Evolutionary conservation across 768 basidiomycete genomes (phyloP).

Genomic region (Panellus pusillus): DNA sequence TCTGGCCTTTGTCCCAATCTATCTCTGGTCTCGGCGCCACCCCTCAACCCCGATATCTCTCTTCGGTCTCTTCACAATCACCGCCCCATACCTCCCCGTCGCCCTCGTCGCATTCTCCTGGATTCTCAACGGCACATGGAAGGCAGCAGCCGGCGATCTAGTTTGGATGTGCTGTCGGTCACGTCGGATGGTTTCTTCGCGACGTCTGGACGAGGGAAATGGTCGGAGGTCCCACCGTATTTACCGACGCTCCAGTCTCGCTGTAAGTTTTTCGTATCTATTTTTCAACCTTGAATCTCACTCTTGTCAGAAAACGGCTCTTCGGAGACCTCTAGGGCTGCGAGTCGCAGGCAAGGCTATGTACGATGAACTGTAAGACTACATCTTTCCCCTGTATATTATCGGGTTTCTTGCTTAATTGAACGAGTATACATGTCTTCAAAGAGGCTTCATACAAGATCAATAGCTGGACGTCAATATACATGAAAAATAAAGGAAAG

Average conservation of each 20-base stretch:
- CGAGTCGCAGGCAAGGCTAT: not conserved
- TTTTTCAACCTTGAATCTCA: not conserved
- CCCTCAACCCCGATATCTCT: slow-evolving; percentile 94
- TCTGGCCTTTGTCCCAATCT: slow-evolving; percentile 93
- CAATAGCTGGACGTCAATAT: no score
- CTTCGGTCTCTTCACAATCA: slow-evolving; percentile 92
- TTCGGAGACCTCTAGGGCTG: slow-evolving; percentile 52
- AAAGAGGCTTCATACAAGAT: no score
- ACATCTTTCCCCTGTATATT: not conserved
- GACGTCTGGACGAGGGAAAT: slow-evolving; percentile 91
- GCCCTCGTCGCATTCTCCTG: slow-evolving; percentile 88
- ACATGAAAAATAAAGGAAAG: no score
- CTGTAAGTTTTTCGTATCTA: slow-evolving; percentile 52
- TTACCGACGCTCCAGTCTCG: slow-evolving; percentile 69
- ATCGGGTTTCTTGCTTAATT: no score
- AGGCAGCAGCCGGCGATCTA: slow-evolving; percentile 78
- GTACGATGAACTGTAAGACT: slow-evolving; percentile 10
- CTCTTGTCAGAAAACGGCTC: slow-evolving; percentile 53
- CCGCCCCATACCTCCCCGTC: slow-evolving; percentile 91
- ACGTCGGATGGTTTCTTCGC: slow-evolving; percentile 80
- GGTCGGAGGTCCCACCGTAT: slow-evolving; percentile 68
- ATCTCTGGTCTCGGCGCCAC: slow-evolving; percentile 95
- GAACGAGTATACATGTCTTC: no score
- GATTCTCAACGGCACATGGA: slow-evolving; percentile 81
- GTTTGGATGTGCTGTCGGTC: slow-evolving; percentile 86